Evolutionary conservation across 371 early-diverging fungal species (phyloP).

Genomic region (Mucor plumbeus): DNA sequence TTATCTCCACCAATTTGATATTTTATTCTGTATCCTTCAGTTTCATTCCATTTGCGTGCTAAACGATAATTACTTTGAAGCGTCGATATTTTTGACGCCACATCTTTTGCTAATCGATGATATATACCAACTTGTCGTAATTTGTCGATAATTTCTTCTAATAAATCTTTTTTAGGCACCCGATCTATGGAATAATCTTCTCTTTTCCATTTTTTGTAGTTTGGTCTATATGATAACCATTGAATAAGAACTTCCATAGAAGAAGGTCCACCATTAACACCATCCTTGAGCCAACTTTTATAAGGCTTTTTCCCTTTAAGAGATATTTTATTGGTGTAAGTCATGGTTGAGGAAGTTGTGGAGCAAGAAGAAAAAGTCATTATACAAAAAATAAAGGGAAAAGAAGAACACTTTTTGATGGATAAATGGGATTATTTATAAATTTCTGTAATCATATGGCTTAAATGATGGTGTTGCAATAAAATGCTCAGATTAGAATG

Average conservation of each 20-base stretch:
- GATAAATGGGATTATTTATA: conserved; percentile 9
- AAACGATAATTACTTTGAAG: conserved; percentile 46
- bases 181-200: conserved; percentile 34
- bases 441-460: conserved; percentile 5
- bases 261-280: conserved; percentile 43
- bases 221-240: conserved; percentile 40
- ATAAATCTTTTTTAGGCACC: conserved; percentile 41
- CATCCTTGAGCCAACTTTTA: conserved; percentile 48
- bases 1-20: conserved; percentile 29
- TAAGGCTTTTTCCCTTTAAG: conserved; percentile 44
- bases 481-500: not conserved
- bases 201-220: conserved; percentile 41
- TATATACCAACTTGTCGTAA: conserved; percentile 41
- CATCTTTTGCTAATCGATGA: conserved; percentile 44
- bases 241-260: conserved; percentile 44
- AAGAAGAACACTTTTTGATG: not conserved
- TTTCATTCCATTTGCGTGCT: conserved; percentile 41
- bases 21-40: conserved; percentile 31
- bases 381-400: conserved; percentile 7
- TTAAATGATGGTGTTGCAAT: not conserved
- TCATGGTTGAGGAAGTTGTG: not conserved
- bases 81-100: conserved; percentile 46
- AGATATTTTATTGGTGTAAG: not conserved
- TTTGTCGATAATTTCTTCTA: conserved; percentile 43
- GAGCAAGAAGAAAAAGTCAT: not conserved